Conservation (phyloP, 1,284 basidiomycete genomes). For the Moesziomyces sp. region DNA sequence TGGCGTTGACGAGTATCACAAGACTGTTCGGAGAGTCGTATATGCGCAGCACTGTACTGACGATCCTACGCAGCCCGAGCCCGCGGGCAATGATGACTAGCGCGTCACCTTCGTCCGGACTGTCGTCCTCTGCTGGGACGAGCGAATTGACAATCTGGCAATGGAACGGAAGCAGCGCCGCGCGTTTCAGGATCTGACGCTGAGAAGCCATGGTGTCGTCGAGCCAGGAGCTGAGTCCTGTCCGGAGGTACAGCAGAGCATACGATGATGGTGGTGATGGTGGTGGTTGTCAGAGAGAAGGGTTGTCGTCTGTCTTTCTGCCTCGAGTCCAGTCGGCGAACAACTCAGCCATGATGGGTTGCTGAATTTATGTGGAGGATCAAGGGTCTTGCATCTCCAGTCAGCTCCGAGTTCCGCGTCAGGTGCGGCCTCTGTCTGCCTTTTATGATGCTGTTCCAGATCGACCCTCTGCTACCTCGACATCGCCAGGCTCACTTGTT, state of each 20-base stretch:
- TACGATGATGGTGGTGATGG: background rate
- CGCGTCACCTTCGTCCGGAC: constrained; percentile 70
- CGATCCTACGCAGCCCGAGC: constrained; percentile 60
- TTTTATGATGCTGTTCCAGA: too few relatives aligned
- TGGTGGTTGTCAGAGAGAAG: too few relatives aligned
- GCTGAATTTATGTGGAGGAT: too few relatives aligned
- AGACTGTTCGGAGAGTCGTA: constrained; percentile 89
- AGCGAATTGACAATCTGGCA: constrained; percentile 57
- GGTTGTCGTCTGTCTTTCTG: too few relatives aligned
- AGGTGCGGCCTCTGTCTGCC: too few relatives aligned
- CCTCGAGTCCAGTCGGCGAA: too few relatives aligned
- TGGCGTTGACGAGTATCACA: constrained; percentile 84
- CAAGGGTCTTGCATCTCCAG: too few relatives aligned
- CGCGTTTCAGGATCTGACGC: constrained; percentile 23
- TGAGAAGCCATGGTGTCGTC: constrained; percentile 19
- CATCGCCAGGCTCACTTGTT: too few relatives aligned
- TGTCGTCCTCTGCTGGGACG: constrained; percentile 54
- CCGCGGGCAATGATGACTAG: constrained; percentile 61
- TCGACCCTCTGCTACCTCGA: too few relatives aligned
- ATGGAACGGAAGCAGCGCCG: constrained; percentile 61
- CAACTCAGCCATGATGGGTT: too few relatives aligned
- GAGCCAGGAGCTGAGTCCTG: background rate
- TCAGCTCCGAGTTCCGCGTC: too few relatives aligned
- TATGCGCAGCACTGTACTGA: constrained; percentile 72
- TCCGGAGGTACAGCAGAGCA: background rate